Conservation (phyloP, 768 basidiomycete species). For the Tulasnella sp. region DNA sequence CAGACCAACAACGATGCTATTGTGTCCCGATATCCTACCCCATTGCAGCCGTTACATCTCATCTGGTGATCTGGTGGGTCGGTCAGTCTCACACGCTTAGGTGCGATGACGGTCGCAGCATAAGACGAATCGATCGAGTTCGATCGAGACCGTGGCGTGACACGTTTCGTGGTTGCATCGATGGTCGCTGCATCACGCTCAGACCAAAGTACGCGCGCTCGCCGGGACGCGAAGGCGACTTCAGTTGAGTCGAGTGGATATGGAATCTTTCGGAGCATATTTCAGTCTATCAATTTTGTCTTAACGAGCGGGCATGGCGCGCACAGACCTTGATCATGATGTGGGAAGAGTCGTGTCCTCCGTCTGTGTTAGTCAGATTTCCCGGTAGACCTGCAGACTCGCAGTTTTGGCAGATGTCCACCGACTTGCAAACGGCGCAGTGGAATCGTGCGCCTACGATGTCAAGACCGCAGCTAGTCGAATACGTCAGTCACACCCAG, state of each 20-base stretch:
- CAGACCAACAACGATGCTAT: not conserved
- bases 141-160: constrained; percentile 24
- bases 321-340: constrained; percentile 80
- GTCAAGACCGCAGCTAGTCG: constrained; percentile 66
- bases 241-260: constrained; percentile 65
- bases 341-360: constrained; percentile 73
- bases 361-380: constrained; percentile 61
- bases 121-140: constrained; percentile 54
- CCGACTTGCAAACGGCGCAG: constrained; percentile 75
- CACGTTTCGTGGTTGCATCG: constrained; percentile 29
- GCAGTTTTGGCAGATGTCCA: constrained; percentile 81
- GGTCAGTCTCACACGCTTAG: not conserved
- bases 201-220: constrained; percentile 66
- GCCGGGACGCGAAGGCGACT: constrained; percentile 63
- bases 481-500: not conserved
- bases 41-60: constrained; percentile 49
- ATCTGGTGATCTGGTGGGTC: constrained; percentile 44
- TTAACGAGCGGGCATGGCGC: constrained; percentile 8
- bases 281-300: not conserved
- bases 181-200: constrained; percentile 61
- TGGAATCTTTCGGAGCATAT: constrained; percentile 52
- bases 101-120: constrained; percentile 49
- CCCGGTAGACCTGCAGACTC: constrained; percentile 80
- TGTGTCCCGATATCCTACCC: constrained; percentile 33
- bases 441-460: constrained; percentile 90